Percentiles rank a stretch among this genome's conserved stretches.
These are phyloP conservation scores for Ascocoryne sarcoides DNA, from an alignment of 2,329 filamentous ascomycete genomes.

Conservation along the genomic window DNA sequence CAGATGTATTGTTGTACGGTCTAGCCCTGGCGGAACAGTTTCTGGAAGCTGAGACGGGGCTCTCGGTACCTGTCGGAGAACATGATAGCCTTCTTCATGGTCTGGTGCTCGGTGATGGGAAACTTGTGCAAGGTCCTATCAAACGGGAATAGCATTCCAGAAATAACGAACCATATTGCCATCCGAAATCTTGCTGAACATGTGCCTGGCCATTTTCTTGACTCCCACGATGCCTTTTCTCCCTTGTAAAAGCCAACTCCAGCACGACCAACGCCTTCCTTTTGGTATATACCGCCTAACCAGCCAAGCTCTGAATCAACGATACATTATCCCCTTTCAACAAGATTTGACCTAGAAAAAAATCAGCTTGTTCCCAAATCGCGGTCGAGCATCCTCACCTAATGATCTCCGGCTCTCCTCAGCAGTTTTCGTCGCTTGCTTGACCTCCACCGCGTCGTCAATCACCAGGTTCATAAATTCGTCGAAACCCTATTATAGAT, in stretches of 20 bases:
- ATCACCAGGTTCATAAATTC: conserved; percentile 99
- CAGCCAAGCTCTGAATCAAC: conserved; percentile 43
- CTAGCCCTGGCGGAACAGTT: conserved; percentile 83
- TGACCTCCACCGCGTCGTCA: conserved; percentile 91
- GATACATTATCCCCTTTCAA: conserved; percentile 61
- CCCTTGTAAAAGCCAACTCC: background rate
- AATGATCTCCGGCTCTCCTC: conserved; percentile 70
- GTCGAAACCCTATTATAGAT: conserved; percentile 83
- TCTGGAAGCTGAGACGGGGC: conserved; percentile 46
- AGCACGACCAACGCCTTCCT: background rate
- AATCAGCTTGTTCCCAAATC: conserved; percentile 14
- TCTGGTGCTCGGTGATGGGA: conserved; percentile 63
- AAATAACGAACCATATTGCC: too few relatives aligned
- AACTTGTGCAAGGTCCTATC: conserved; percentile 36
- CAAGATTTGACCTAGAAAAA: conserved; percentile 48
- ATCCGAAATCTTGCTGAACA: background rate
- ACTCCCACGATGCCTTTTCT: background rate
- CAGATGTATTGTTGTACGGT: conserved; percentile 54
- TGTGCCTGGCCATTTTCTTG: background rate
- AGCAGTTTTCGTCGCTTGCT: conserved; percentile 71
- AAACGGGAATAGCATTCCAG: conserved; percentile 10
- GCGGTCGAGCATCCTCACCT: conserved; percentile 45
- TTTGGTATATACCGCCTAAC: conserved; percentile 13
- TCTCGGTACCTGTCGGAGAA: conserved; percentile 63
- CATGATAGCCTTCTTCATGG: conserved; percentile 77